A percentile compares a stretch with the other conserved stretches of the same genome.
These are phyloP conservation scores for Lomentospora prolificans DNA, from an alignment of 2,329 filamentous ascomycete genomes.

Conservation along the genomic window DNA sequence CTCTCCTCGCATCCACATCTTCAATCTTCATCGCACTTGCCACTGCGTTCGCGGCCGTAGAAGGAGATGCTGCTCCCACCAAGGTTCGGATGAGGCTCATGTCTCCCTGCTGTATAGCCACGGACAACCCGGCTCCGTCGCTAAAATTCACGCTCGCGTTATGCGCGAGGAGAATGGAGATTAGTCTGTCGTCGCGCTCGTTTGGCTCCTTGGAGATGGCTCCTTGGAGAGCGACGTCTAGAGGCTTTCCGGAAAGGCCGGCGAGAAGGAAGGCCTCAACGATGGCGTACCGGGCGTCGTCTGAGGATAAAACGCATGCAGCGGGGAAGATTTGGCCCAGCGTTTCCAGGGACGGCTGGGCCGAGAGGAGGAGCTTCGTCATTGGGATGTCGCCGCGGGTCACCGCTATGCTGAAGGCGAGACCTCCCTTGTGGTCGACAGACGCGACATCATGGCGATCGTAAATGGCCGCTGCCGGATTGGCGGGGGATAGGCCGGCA, in stretches of 20 bases:
- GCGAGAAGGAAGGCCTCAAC: slow-evolving; percentile 39
- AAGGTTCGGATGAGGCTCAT: slow-evolving; percentile 33
- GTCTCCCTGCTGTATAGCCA: slow-evolving; percentile 39
- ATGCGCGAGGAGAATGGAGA: slow-evolving; percentile 40
- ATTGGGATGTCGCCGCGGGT: slow-evolving; percentile 33
- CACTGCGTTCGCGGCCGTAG: slow-evolving; percentile 38
- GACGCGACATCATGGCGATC: slow-evolving; percentile 41
- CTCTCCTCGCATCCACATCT: slow-evolving; percentile 30
- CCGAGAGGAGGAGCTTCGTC: slow-evolving; percentile 34
- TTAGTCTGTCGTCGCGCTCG: slow-evolving; percentile 38
- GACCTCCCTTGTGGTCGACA: slow-evolving; percentile 39
- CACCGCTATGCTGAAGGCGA: slow-evolving; percentile 40
- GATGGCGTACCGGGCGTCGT: slow-evolving; percentile 35
- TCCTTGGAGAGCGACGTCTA: slow-evolving; percentile 41
- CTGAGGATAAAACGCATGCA: slow-evolving; percentile 29
- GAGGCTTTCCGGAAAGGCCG: slow-evolving; percentile 33
- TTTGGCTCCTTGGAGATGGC: slow-evolving; percentile 39
- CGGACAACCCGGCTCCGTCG: slow-evolving; percentile 36
- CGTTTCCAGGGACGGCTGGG: slow-evolving; percentile 35
- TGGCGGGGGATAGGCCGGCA: slow-evolving; percentile 7
- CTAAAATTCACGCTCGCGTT: slow-evolving; percentile 46
- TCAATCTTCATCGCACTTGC: slow-evolving; percentile 34
- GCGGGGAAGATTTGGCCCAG: slow-evolving; percentile 39
- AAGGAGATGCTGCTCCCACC: slow-evolving; percentile 34
- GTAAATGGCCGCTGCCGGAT: slow-evolving; percentile 19